Evolutionary conservation across 345 rosid species (phyloP), one percentile per base, ranked within the genome.

Genomic region (Arabidopsis thaliana): DNA sequence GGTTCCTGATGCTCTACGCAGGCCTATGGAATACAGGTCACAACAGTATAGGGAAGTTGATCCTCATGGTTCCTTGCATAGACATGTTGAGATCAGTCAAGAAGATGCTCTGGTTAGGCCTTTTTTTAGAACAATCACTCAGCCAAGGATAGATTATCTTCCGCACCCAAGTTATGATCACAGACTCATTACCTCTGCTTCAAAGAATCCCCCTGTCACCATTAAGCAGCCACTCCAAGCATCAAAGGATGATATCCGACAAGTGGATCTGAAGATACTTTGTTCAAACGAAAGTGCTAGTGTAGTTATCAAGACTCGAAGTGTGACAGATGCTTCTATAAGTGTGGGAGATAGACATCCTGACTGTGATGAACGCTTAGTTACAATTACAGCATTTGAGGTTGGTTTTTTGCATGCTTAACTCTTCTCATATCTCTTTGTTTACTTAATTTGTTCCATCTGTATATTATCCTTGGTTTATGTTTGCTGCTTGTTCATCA

Each of bases 291-390:
- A 83, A 28, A 84, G 62, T 74, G 87, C 75, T 74, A 87, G 91
- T 62, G 84, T 87, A 34, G 81, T 91, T 59, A 89, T 91, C 71
- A 81, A 40, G 86, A 71, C 82, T 65, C 81, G 83, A 73, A 83
- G 69, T 70, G 87, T 84, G 77, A 79, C 85, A 14, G 93, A 87
- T 37, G 89, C 93, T 75, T 73, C 79, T 48, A 78, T 91, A 72
- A 55, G 71, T 30, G 69, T 91, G 80, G 95, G 87, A 72, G 72
- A 85, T 63, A 16, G 77, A 44, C 10, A 73, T 30, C 37, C 79
- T 59, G 91, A 83, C 50, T 89, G 88, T 75, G 85, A 87, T 73
- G 97, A 89, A 81, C 82, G 93, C 46, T 57, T 89, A 69, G 83
- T 89, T 59, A 83, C 86, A 14, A 49, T 91, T 75, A 58, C 91